Evolutionary conservation across 129 eudicot species (phyloP).

Genomic region (Pseudognaphalium luteoalbum): DNA sequence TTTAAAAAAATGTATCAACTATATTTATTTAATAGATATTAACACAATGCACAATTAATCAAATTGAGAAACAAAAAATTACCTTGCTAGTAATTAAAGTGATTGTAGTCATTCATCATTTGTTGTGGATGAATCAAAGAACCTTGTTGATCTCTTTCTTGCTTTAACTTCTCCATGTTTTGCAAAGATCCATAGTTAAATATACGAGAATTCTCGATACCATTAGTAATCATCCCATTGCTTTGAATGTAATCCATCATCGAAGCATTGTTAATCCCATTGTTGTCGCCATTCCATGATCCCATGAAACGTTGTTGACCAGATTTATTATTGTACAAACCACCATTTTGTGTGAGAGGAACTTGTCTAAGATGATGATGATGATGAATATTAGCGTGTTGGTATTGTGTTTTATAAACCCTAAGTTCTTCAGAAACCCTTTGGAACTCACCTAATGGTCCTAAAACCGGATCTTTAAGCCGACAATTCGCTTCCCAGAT

Average conservation of each 20-base stretch:
- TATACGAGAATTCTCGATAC: constrained; percentile 35
- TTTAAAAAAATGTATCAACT: neutral
- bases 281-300: constrained; percentile 33
- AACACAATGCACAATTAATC: neutral
- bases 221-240: constrained; percentile 31
- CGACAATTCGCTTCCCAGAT: constrained; percentile 84
- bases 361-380: constrained; percentile 33
- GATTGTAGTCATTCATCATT: constrained; percentile 45
- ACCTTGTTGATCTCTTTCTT: constrained; percentile 48
- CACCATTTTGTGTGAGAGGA: constrained; percentile 31
- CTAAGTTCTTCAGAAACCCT: constrained; percentile 64
- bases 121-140: constrained; percentile 54
- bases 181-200: constrained; percentile 48
- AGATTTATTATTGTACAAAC: constrained; percentile 28
- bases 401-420: constrained; percentile 49
- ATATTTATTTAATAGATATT: neutral
- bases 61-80: neutral
- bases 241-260: constrained; percentile 34
- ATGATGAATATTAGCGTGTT: constrained; percentile 36
- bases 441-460: constrained; percentile 72
- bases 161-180: constrained; percentile 41
- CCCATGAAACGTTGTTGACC: constrained; percentile 41
- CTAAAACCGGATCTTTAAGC: constrained; percentile 71
- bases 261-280: constrained; percentile 26
- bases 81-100: constrained; percentile 40